A percentile compares a stretch with the other conserved stretches of the same genome.
These are phyloP conservation scores for Microsporum ferrugineum DNA, from an alignment of 2,329 filamentous ascomycete species.

Conservation along the genomic window DNA sequence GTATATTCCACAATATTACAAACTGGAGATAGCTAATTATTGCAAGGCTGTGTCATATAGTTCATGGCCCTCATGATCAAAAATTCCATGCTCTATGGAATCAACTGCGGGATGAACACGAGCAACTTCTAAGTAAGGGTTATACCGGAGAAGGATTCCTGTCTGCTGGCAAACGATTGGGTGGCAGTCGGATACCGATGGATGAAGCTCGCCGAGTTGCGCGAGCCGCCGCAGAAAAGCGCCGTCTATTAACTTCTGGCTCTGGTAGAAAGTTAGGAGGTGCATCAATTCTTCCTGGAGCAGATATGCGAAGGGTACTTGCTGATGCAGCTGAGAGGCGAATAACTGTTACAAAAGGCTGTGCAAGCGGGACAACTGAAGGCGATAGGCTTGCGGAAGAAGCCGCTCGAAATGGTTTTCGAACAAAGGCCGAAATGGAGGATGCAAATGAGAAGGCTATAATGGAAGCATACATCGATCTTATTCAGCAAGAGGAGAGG, in stretches of 20 bases:
- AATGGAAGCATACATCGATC: constrained; percentile 70
- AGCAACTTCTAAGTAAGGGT: constrained; percentile 63
- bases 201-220: constrained; percentile 66
- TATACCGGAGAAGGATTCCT: constrained; percentile 88
- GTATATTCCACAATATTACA: background rate
- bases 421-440: constrained; percentile 75
- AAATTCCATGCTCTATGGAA: constrained; percentile 82
- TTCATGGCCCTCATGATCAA: constrained; percentile 69
- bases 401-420: constrained; percentile 61
- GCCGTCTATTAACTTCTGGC: constrained; percentile 46
- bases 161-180: constrained; percentile 60
- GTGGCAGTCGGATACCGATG: constrained; percentile 53
- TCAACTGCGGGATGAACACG: constrained; percentile 74
- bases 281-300: constrained; percentile 41
- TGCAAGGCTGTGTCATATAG: constrained; percentile 61
- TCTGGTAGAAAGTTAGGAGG: constrained; percentile 67
- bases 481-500: constrained; percentile 67
- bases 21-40: constrained; percentile 12
- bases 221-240: constrained; percentile 61
- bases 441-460: constrained; percentile 82
- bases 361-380: constrained; percentile 58
- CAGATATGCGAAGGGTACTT: constrained; percentile 62
- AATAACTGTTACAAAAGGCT: constrained; percentile 57
- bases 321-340: constrained; percentile 59
- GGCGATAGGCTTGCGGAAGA: constrained; percentile 56